Evolutionary conservation across 495 filamentous ascomycete species (phyloP), one percentile per base, ranked within the genome.

Genomic region (Astrocystis sublimbata): DNA sequence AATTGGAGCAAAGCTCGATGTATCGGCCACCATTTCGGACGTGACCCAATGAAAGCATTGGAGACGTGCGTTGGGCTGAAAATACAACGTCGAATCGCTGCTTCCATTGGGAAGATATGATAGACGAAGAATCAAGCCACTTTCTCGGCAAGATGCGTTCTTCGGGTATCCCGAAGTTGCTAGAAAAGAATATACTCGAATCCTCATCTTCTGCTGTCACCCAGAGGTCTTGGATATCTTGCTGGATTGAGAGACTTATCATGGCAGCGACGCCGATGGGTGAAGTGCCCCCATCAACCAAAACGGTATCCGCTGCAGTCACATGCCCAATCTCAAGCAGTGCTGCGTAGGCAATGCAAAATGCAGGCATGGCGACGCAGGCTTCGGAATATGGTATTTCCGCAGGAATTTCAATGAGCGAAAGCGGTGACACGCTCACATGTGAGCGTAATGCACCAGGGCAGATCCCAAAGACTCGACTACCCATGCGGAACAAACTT

Each of bases 211-310:
- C 21, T 17, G 28, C 51, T 24, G 51, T 55, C 10, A 30, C 31
- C 51, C 51, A 55, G 9, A 55, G 10, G 3, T 55, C 31, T 41
- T 21, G 2, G 65, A 66, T 0, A 85, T 36, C 30, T 69, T 63
- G 43, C 4, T 12, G 84, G 12, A 40, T 40, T 79, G 0, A 78
- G 72, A 26, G 78, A 77, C 61, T 40, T 40, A 13, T 13, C n/a
- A 40, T 40, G 36, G 36, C 36, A 40, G 36, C 36, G 36, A 81
- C 77, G 30, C 80, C 81, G 2, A 81, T 66, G 12, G 70, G 75
- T 33, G 77, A 75, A 7, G 77, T 65, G n/a, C 70, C 81, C 2
- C 65, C 70, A 47, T 83, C 76, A 41, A 85, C 79, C 26, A 85
- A 68, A 1, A 83, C 72, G 15, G 64, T 74, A 50, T 84, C 79